Conservation (phyloP, 1,284 basidiomycete genomes). For the Ganoderma lingzhi region DNA sequence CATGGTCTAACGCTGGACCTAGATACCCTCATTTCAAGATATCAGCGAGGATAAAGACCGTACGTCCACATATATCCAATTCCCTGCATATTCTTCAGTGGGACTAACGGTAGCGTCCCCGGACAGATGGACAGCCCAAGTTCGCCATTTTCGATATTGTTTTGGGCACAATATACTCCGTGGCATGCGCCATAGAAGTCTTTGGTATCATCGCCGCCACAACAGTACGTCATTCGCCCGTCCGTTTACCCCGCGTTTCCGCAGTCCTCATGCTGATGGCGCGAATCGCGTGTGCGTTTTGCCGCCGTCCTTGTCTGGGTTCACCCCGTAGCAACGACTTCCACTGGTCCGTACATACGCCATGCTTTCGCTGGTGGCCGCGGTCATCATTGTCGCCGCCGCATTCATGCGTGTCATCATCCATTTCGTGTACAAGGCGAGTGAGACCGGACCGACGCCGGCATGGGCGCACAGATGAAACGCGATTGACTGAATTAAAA, state of each 20-base stretch:
- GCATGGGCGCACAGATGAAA: not conserved
- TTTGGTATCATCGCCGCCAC: constrained; percentile 63
- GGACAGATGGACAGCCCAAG: constrained; percentile 52
- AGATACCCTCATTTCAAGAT: constrained; percentile 70
- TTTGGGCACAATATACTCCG: constrained; percentile 63
- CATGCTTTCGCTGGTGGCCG: constrained; percentile 57
- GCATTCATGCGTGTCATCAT: constrained; percentile 65
- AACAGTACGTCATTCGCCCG: constrained; percentile 53
- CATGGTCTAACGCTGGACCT: not conserved
- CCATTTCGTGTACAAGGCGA: constrained; percentile 75
- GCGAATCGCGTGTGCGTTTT: not conserved
- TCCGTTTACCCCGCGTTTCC: constrained; percentile 10
- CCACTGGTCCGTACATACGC: constrained; percentile 64
- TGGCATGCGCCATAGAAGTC: constrained; percentile 61
- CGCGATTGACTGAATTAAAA: not conserved
- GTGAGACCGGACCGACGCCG: constrained; percentile 9
- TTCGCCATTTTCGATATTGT: constrained; percentile 68
- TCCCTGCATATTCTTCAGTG: not conserved
- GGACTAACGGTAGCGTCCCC: not conserved
- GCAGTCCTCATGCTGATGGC: not conserved
- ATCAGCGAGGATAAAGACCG: constrained; percentile 55
- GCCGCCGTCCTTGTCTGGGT: not conserved
- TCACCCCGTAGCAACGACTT: constrained; percentile 61
- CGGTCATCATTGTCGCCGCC: constrained; percentile 59
- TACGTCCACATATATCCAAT: constrained; percentile 43